Evolutionary conservation across 257 asterid species (phyloP).

Genomic region (Solanum pennellii): DNA sequence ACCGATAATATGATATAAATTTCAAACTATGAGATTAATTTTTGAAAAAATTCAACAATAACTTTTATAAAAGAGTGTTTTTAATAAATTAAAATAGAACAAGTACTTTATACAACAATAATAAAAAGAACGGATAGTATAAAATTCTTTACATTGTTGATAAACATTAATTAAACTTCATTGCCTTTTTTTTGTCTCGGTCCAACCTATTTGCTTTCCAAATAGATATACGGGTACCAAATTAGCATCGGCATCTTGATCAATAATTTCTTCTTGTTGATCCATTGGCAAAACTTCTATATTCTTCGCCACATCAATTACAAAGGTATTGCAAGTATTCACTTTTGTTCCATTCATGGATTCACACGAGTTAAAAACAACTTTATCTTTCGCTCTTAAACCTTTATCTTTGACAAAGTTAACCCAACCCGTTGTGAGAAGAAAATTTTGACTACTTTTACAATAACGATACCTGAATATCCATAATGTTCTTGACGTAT

Average conservation of each 20-base stretch:
- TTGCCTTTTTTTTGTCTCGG: neutral
- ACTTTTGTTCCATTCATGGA: neutral
- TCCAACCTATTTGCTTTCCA: neutral
- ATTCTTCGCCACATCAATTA: neutral
- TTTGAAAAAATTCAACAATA: neutral
- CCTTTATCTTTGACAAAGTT: no score
- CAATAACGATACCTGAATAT: no score
- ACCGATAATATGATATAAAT: no score
- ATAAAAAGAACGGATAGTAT: no score
- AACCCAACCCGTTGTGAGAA: no score
- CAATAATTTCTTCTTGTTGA: neutral
- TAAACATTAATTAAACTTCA: neutral
- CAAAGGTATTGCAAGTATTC: neutral
- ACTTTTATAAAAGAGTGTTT: neutral
- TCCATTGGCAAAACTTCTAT: neutral
- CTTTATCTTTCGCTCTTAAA: conserved; percentile 9
- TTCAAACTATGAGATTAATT: neutral
- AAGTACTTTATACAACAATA: neutral
- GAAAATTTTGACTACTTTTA: no score
- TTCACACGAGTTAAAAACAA: conserved; percentile 14
- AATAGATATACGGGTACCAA: neutral
- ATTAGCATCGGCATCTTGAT: neutral
- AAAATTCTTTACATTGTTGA: no score
- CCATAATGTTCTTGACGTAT: no score
- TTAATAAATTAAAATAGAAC: neutral